Conservation (phyloP, 306 rosid species). For the Senna tora region DNA sequence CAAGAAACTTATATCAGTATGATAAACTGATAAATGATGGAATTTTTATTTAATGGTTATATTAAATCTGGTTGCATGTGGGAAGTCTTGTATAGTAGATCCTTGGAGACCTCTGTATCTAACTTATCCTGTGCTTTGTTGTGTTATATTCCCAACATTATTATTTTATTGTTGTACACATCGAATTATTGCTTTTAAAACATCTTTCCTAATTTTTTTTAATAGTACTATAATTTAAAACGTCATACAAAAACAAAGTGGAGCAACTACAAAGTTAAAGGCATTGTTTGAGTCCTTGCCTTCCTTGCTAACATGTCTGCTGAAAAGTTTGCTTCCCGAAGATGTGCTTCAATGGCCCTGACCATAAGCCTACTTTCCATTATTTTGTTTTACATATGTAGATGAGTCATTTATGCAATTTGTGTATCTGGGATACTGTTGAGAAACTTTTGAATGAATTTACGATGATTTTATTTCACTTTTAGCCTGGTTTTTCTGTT, state of each 20-base stretch:
- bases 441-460: constrained; percentile 27
- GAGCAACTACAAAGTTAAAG: no score
- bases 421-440: constrained; percentile 10
- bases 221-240: no score
- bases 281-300: no score
- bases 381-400: constrained; percentile 1
- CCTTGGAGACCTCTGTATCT: not conserved
- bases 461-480: constrained; percentile 16
- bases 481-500: constrained; percentile 1
- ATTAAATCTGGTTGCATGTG: constrained; percentile 21
- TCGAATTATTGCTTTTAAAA: constrained; percentile 13
- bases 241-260: no score
- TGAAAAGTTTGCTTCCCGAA: no score
- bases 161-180: not conserved
- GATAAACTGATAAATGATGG: constrained; percentile 3
- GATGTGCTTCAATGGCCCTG: no score
- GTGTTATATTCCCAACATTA: not conserved
- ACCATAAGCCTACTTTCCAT: not conserved
- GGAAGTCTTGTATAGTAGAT: constrained; percentile 13
- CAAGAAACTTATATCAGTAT: constrained; percentile 1
- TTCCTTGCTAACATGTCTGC: no score
- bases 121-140: constrained; percentile 6
- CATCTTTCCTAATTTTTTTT: no score
- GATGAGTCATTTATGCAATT: not conserved
- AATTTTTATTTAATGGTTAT: constrained; percentile 1